These are phyloP conservation scores for Pseudocercospora cruenta DNA, from an alignment of 2,329 filamentous ascomycete species.

Conservation along the genomic window DNA sequence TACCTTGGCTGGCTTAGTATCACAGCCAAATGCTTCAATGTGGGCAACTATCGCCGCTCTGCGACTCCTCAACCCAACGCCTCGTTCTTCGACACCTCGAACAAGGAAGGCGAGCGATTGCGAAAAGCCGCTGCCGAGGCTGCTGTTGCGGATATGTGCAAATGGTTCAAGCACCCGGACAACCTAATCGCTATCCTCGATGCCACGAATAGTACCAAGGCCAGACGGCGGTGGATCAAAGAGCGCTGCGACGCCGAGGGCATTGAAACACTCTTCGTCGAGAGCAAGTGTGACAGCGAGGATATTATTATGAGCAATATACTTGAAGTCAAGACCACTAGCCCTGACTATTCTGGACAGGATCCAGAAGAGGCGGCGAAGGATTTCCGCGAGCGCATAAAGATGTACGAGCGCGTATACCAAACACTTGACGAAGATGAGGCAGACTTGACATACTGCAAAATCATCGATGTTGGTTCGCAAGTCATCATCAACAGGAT, in stretches of 20 bases:
- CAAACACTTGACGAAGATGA: conserved; percentile 91
- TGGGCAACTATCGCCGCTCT: conserved; percentile 90
- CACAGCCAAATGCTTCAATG: conserved; percentile 92
- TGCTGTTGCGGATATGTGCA: conserved; percentile 89
- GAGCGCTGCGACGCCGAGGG: conserved; percentile 71
- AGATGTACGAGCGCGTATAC: conserved; percentile 97
- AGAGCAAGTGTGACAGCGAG: conserved; percentile 95
- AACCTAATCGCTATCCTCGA: conserved; percentile 93
- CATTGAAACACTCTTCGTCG: conserved; percentile 91
- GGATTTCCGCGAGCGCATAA: conserved; percentile 92
- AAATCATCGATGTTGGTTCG: conserved; percentile 93
- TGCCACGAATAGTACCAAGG: conserved; percentile 94
- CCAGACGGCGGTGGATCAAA: conserved; percentile 86
- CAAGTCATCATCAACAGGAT: conserved; percentile 98
- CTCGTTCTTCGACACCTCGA: conserved; percentile 92
- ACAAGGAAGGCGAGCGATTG: conserved; percentile 86
- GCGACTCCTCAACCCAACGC: conserved; percentile 88
- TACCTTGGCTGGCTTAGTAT: conserved; percentile 98
- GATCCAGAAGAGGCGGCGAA: conserved; percentile 88
- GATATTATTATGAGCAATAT: conserved; percentile 98
- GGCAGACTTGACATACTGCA: conserved; percentile 87
- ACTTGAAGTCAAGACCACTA: conserved; percentile 86
- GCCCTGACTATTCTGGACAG: conserved; percentile 90
- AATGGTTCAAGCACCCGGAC: conserved; percentile 78
- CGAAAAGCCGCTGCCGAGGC: conserved; percentile 87